A percentile compares a stretch with the other conserved stretches of the same genome.
Conservation (phyloP, 805 yeast species). For the Sugiyamaella boreocaroliniensis region DNA sequence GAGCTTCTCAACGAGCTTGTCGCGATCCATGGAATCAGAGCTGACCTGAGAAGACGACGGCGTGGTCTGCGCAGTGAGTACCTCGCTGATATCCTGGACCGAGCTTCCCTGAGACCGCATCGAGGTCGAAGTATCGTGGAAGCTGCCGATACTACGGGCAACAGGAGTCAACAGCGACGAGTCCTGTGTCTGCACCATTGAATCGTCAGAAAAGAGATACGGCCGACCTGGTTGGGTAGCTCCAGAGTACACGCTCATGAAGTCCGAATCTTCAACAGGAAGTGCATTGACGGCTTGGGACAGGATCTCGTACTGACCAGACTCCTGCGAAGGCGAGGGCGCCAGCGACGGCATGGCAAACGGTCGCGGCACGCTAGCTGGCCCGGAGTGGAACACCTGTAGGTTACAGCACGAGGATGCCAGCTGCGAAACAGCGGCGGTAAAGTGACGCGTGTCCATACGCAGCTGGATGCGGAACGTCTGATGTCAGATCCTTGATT, state of each 20-base stretch:
- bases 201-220: too few species aligned
- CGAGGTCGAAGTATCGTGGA: not conserved
- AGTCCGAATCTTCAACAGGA: not conserved
- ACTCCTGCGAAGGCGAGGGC: not conserved
- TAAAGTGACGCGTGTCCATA: not conserved
- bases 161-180: not conserved
- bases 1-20: not conserved
- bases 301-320: not conserved
- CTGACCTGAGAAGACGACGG: not conserved
- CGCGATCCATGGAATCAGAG: not conserved
- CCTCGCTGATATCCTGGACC: not conserved
- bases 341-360: too few species aligned
- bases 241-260: not conserved
- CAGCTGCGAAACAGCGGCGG: not conserved
- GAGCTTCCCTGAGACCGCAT: not conserved
- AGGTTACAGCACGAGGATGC: not conserved
- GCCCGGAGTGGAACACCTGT: not conserved
- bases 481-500: not conserved
- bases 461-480: constrained; percentile 1
- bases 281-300: not conserved
- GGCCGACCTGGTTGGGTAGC: too few species aligned
- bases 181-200: too few species aligned
- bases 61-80: not conserved
- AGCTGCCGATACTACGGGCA: not conserved
- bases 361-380: not conserved